A percentile compares a stretch with the other conserved stretches of the same genome.
Conservation (phyloP, 169 alveolate species). For the Babesia caballi region DNA sequence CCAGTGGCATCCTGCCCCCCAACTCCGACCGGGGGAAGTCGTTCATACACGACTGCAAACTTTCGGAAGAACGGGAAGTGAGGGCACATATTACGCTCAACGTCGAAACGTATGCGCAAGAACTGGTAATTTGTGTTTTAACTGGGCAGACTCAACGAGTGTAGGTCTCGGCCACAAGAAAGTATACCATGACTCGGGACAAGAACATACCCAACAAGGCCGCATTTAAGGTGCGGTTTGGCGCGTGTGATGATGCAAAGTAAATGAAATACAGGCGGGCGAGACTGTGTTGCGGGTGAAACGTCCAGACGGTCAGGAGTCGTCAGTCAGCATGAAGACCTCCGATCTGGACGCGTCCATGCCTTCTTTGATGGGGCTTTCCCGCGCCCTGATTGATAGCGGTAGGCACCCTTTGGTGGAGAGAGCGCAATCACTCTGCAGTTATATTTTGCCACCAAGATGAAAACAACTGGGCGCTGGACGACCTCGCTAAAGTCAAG, state of each 20-base stretch:
- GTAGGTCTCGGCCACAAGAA: conserved; percentile 79
- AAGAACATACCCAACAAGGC: conserved; percentile 65
- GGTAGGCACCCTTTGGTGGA: conserved; percentile 45
- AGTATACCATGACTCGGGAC: conserved; percentile 77
- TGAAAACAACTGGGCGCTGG: conserved; percentile 95
- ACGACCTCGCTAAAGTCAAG: conserved; percentile 89
- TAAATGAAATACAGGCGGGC: conserved; percentile 32
- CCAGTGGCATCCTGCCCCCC: conserved; percentile 97
- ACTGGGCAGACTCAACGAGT: too few species aligned
- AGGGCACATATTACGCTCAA: conserved; percentile 85
- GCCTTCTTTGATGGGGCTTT: conserved; percentile 92
- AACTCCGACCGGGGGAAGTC: conserved; percentile 91
- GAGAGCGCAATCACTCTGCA: conserved; percentile 65
- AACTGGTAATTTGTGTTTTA: conserved; percentile 35
- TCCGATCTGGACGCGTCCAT: conserved; percentile 88
- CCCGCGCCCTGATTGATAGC: conserved; percentile 90
- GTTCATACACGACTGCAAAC: conserved; percentile 91
- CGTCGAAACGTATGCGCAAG: conserved; percentile 67
- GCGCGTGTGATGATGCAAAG: too few species aligned
- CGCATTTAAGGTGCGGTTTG: conserved; percentile 71
- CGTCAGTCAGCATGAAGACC: conserved; percentile 66
- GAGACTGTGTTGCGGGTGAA: conserved; percentile 60
- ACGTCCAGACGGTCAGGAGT: conserved; percentile 60
- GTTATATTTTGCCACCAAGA: conserved; percentile 98
- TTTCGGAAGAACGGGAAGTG: conserved; percentile 82